Percentiles rank a stretch among this genome's conserved stretches.
Conservation (phyloP, 2,329 filamentous ascomycete genomes). For the Diaporthe citriasiana region DNA sequence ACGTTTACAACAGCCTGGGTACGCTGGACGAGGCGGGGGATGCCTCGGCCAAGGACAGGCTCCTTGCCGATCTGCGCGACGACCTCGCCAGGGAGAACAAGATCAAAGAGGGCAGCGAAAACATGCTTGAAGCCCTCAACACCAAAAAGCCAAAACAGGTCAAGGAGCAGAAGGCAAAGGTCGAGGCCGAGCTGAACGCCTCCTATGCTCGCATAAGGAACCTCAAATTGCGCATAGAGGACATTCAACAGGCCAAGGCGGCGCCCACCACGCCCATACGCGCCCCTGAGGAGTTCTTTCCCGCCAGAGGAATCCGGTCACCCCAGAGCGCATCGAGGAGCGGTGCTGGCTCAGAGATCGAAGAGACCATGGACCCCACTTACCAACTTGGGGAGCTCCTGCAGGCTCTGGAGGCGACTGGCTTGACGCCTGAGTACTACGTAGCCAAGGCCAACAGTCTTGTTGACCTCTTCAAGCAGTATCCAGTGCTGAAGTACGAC, state of each 20-base stretch:
- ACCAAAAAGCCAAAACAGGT: conserved; percentile 96
- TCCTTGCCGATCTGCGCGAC: conserved; percentile 82
- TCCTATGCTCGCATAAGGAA: conserved; percentile 82
- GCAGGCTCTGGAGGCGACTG: conserved; percentile 88
- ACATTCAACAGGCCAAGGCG: conserved; percentile 66
- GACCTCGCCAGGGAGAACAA: conserved; percentile 95
- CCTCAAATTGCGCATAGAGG: conserved; percentile 71
- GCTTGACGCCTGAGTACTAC: conserved; percentile 94
- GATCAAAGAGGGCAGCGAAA: conserved; percentile 98
- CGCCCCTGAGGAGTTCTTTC: conserved; percentile 62
- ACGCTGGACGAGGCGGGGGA: conserved; percentile 75
- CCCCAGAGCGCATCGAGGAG: conserved; percentile 69
- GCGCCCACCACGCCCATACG: conserved; percentile 68
- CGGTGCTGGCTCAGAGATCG: conserved; percentile 72
- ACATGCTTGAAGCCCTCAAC: conserved; percentile 94
- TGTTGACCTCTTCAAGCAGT: conserved; percentile 95
- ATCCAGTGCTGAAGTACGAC: conserved; percentile 96
- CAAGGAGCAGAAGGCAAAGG: conserved; percentile 83
- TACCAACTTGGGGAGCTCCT: conserved; percentile 91
- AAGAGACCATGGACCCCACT: conserved; percentile 85
- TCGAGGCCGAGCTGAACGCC: conserved; percentile 90
- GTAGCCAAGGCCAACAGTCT: conserved; percentile 92
- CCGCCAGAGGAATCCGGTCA: conserved; percentile 66
- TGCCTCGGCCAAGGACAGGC: conserved; percentile 74
- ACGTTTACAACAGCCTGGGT: conserved; percentile 63